These are phyloP conservation scores for Aspergillus piperis DNA, from an alignment of 2,329 filamentous ascomycete genomes.

Conservation along the genomic window DNA sequence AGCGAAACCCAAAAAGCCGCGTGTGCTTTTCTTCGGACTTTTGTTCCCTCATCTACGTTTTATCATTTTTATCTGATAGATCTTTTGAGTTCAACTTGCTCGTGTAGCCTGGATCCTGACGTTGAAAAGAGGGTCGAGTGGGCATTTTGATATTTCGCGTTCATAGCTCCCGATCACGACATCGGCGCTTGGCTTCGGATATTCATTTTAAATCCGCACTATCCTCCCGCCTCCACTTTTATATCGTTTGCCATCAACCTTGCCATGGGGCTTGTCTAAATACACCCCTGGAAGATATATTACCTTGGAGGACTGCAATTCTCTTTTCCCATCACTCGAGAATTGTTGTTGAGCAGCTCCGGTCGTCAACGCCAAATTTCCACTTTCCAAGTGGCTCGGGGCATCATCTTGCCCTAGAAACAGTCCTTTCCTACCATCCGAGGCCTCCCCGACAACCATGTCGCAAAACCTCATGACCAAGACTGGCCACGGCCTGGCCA, in stretches of 20 bases:
- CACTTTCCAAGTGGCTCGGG: slow-evolving; percentile 1
- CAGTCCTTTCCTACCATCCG: not conserved
- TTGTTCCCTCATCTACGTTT: not conserved
- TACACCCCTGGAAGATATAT: slow-evolving; percentile 3
- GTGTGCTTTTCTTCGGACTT: slow-evolving; percentile 1
- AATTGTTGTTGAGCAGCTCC: not conserved
- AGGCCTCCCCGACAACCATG: slow-evolving; percentile 31
- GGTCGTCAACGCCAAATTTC: not conserved
- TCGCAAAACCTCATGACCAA: slow-evolving; percentile 50
- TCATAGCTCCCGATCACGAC: slow-evolving; percentile 31
- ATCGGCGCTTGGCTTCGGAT: slow-evolving; percentile 26
- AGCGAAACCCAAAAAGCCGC: not conserved
- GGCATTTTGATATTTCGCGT: slow-evolving; percentile 24
- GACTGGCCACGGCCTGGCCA: slow-evolving; percentile 73
- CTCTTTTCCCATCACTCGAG: not conserved
- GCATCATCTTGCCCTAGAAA: slow-evolving; percentile 1
- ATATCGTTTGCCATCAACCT: slow-evolving; percentile 13
- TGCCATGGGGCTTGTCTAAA: slow-evolving; percentile 14
- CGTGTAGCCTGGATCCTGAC: slow-evolving; percentile 6
- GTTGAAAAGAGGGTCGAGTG: slow-evolving; percentile 10
- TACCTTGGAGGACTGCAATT: not conserved
- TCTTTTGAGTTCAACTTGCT: not conserved
- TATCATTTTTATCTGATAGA: not conserved
- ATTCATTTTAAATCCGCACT: slow-evolving; percentile 19
- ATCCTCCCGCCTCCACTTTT: slow-evolving; percentile 10